These are phyloP conservation scores for Jacaranda mimosifolia DNA, from an alignment of 257 asterid species.

Conservation along the genomic window DNA sequence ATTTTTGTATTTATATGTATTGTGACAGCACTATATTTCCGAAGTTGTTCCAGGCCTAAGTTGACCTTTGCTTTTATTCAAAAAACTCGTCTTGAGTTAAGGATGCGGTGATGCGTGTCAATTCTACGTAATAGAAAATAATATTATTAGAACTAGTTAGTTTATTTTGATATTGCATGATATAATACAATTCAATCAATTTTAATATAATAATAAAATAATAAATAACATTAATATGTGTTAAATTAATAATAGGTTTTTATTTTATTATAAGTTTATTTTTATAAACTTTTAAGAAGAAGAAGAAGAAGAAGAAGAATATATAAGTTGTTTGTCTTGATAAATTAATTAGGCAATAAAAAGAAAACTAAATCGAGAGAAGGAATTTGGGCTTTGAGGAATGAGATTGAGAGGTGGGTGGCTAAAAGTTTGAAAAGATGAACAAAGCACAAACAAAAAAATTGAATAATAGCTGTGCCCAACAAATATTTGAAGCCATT, in stretches of 20 bases:
- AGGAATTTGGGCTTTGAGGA: background rate
- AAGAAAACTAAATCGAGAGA: background rate
- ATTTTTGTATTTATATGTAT: background rate
- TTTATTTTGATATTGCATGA: no score
- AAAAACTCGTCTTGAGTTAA: background rate
- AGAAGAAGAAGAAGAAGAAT: no score
- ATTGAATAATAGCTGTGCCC: conserved; percentile 25
- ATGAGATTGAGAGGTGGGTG: background rate
- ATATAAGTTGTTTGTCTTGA: no score
- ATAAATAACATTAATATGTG: no score
- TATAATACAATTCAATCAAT: no score
- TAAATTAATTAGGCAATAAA: background rate
- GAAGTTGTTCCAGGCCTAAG: background rate
- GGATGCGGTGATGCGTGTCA: background rate
- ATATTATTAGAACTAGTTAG: no score
- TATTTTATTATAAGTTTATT: no score
- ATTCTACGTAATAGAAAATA: background rate
- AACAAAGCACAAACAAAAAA: background rate
- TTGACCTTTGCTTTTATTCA: background rate
- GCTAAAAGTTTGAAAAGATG: background rate
- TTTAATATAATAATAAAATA: no score
- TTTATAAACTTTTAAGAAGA: no score
- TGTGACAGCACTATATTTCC: background rate
- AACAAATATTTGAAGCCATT: conserved; percentile 15
- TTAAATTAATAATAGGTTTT: no score